phyloP scores from a whole-genome alignment of 306 rosid genomes.

The Malus orientalis region DNA sequence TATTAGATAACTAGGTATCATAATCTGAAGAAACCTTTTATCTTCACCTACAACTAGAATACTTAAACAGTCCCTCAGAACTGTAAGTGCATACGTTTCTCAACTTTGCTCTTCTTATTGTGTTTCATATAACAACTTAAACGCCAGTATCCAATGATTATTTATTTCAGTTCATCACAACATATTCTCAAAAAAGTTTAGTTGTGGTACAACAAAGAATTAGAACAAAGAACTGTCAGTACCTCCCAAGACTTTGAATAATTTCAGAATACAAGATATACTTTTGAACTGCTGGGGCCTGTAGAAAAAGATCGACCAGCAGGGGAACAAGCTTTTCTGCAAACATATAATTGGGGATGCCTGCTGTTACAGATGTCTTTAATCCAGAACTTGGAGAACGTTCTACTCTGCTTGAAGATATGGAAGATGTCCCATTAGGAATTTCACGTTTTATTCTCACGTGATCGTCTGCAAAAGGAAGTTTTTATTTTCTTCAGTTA shows the following conservation, averaged over 20 bases:
- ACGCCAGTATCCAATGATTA: not conserved
- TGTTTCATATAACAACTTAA: not conserved
- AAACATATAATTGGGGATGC: slow-evolving; percentile 59
- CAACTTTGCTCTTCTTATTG: not conserved
- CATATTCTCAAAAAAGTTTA: slow-evolving; percentile 1
- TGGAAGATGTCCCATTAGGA: slow-evolving; percentile 49
- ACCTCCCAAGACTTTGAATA: slow-evolving; percentile 93
- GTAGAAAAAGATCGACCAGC: slow-evolving; percentile 76
- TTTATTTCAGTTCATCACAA: not conserved
- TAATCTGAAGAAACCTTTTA: not conserved
- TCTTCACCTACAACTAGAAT: not conserved
- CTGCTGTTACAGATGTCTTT: slow-evolving; percentile 33
- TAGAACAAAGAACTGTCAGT: slow-evolving; percentile 25
- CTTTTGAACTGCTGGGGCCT: slow-evolving; percentile 70
- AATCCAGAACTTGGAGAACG: slow-evolving; percentile 45
- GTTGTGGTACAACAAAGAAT: slow-evolving; percentile 3
- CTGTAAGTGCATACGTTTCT: not conserved
- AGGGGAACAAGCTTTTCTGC: slow-evolving; percentile 86
- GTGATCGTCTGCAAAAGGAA: slow-evolving; percentile 44
- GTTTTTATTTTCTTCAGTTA: slow-evolving; percentile 8
- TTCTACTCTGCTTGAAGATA: slow-evolving; percentile 35
- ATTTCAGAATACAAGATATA: slow-evolving; percentile 78
- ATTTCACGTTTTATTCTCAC: slow-evolving; percentile 26
- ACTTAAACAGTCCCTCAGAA: not conserved
- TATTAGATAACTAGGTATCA: not conserved